Conservation (phyloP, 805 yeast species). For the Schizosaccharomyces osmophilus region DNA sequence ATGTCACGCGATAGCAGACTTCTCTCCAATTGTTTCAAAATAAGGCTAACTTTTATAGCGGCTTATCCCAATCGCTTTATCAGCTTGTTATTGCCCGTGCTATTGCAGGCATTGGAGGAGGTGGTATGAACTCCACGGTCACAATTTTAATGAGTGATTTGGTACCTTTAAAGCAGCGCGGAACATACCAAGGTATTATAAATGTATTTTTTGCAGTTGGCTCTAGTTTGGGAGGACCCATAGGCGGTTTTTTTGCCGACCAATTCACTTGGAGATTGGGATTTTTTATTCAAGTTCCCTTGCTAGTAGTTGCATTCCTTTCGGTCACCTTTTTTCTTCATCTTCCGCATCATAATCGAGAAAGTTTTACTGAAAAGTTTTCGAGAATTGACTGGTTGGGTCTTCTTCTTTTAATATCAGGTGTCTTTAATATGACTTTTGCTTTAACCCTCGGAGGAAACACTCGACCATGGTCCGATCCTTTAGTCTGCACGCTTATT, state of each 20-base stretch:
- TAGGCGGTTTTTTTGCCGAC: conserved; percentile 30
- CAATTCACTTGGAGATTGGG: conserved; percentile 39
- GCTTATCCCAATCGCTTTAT: not conserved
- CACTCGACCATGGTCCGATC: conserved; percentile 24
- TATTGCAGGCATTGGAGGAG: conserved; percentile 77
- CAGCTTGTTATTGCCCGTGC: conserved; percentile 22
- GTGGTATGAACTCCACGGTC: conserved; percentile 53
- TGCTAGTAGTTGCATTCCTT: conserved; percentile 16
- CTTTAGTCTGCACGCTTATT: conserved; percentile 17
- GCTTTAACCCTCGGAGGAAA: conserved; percentile 46
- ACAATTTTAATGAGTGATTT: conserved; percentile 58
- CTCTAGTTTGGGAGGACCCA: conserved; percentile 5
- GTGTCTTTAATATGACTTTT: conserved; percentile 31
- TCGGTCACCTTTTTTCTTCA: conserved; percentile 12
- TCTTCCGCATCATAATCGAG: conserved; percentile 1
- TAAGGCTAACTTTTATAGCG: not conserved
- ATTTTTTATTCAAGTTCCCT: conserved; percentile 19
- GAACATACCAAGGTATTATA: conserved; percentile 63
- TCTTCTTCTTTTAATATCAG: conserved; percentile 28
- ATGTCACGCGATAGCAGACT: conserved; percentile 20
- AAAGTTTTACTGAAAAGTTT: conserved; percentile 21
- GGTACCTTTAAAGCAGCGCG: conserved; percentile 50
- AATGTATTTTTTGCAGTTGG: conserved; percentile 11
- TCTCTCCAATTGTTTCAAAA: conserved; percentile 2
- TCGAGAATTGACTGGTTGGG: conserved; percentile 44